Evolutionary conservation across 2,329 filamentous ascomycete species (phyloP).

Genomic region (Emmonsia crescens): DNA sequence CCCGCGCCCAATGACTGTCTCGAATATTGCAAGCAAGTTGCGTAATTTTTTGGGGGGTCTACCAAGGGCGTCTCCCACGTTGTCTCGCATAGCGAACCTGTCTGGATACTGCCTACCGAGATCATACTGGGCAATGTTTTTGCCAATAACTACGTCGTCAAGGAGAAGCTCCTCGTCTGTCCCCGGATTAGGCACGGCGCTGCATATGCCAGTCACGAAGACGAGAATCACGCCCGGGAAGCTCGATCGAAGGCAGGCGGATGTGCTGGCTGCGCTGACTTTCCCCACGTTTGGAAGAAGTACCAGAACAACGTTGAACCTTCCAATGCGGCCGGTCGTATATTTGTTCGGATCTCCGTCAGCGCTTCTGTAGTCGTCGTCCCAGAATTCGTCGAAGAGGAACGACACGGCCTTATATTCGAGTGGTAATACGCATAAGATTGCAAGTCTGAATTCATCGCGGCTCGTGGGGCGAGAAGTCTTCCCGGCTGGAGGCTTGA

Average conservation of each 20-base stretch:
- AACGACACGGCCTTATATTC: conserved; percentile 23
- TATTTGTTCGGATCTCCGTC: conserved; percentile 23
- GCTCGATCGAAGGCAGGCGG: conserved; percentile 23
- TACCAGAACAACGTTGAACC: conserved; percentile 22
- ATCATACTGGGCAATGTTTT: conserved; percentile 15
- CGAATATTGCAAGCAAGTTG: conserved; percentile 14
- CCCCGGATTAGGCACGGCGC: conserved; percentile 23
- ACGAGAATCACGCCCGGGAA: conserved; percentile 24
- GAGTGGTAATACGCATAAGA: conserved; percentile 27
- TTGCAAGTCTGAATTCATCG: conserved; percentile 16
- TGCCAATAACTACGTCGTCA: conserved; percentile 24
- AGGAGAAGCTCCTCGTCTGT: conserved; percentile 9
- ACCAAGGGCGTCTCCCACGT: conserved; percentile 15
- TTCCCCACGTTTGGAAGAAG: conserved; percentile 23
- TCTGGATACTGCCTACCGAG: conserved; percentile 15
- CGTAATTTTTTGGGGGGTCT: conserved; percentile 17
- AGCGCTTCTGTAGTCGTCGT: conserved; percentile 18
- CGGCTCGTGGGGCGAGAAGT: neutral
- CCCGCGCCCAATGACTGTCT: neutral
- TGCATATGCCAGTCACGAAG: conserved; percentile 33
- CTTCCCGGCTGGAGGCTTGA: neutral
- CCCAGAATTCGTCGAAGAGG: conserved; percentile 23
- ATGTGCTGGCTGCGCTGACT: conserved; percentile 16
- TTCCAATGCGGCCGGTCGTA: conserved; percentile 18
- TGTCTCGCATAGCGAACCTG: neutral